A percentile compares a stretch with the other conserved stretches of the same genome.
These are phyloP conservation scores for Ceratobasidium theobromae DNA, from an alignment of 1,284 basidiomycete species.

Conservation along the genomic window DNA sequence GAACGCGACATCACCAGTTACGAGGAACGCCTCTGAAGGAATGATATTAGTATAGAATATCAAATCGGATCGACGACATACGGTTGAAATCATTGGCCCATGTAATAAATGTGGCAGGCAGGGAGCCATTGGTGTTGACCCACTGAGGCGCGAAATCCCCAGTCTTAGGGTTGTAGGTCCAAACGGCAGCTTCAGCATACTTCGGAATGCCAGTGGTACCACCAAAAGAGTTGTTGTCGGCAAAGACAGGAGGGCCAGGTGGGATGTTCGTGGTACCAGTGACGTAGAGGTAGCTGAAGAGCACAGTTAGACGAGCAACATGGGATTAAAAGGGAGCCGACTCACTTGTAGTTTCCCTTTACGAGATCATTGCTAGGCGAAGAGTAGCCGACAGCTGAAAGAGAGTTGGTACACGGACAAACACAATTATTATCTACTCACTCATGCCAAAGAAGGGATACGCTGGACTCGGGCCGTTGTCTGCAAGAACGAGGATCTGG, in stretches of 20 bases:
- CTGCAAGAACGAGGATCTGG: background rate
- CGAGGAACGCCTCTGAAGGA: background rate
- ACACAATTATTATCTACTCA: background rate
- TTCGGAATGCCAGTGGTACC: background rate
- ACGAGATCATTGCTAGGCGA: background rate
- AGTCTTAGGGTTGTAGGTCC: slow-evolving; percentile 19
- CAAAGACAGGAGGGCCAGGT: background rate
- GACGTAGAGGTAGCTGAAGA: background rate
- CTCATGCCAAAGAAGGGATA: background rate
- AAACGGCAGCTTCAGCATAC: slow-evolving; percentile 16
- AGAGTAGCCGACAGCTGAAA: background rate
- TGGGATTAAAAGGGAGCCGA: background rate
- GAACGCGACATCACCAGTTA: background rate
- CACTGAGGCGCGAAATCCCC: slow-evolving; percentile 19
- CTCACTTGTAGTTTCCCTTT: background rate
- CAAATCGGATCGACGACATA: background rate
- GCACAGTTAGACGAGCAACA: background rate
- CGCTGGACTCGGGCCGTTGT: background rate
- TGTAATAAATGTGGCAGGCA: background rate
- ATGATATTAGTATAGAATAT: background rate
- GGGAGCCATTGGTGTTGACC: slow-evolving; percentile 22
- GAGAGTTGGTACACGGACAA: background rate
- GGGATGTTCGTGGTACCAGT: background rate
- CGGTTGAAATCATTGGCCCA: background rate
- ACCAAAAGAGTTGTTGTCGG: background rate